Evolutionary conservation across 106 monocot species (phyloP).

Genomic region (Triglochin maritima): DNA sequence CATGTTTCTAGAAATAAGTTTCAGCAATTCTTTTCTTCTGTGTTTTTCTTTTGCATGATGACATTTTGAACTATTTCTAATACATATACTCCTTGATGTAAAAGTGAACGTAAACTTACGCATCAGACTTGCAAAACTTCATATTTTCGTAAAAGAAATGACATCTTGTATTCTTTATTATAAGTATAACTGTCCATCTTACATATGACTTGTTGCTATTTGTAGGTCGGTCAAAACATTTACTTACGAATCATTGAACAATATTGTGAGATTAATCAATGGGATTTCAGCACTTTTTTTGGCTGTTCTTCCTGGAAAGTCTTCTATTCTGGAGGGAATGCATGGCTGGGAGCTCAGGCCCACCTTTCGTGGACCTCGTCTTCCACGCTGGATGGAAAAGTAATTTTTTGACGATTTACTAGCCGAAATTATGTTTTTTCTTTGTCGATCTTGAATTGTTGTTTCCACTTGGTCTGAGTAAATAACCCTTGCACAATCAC

Average conservation of each 20-base stretch:
- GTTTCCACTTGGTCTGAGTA: not conserved
- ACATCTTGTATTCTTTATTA: not conserved
- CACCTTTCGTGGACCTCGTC: slow-evolving; percentile 74
- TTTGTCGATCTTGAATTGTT: too few species aligned
- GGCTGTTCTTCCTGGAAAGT: slow-evolving; percentile 68
- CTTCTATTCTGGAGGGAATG: slow-evolving; percentile 74
- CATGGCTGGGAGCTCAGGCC: slow-evolving; percentile 95
- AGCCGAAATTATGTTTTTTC: not conserved
- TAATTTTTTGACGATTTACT: slow-evolving; percentile 13
- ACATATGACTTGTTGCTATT: not conserved
- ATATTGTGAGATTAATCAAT: slow-evolving; percentile 89
- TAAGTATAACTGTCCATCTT: too few species aligned
- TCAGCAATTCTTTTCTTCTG: too few species aligned
- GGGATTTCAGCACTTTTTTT: slow-evolving; percentile 80
- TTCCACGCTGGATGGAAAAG: slow-evolving; percentile 99
- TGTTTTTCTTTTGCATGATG: not conserved
- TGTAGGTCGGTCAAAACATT: slow-evolving; percentile 97
- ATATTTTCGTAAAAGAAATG: not conserved
- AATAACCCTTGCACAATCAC: too few species aligned
- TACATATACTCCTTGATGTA: too few species aligned
- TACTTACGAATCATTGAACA: slow-evolving; percentile 93
- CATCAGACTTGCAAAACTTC: not conserved
- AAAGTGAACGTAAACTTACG: not conserved
- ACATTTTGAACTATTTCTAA: too few species aligned
- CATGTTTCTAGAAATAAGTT: too few species aligned